Evolutionary conservation across 106 monocot species (phyloP), one percentile per base, ranked within the genome.

Genomic region (Apostasia shenzhenica): DNA sequence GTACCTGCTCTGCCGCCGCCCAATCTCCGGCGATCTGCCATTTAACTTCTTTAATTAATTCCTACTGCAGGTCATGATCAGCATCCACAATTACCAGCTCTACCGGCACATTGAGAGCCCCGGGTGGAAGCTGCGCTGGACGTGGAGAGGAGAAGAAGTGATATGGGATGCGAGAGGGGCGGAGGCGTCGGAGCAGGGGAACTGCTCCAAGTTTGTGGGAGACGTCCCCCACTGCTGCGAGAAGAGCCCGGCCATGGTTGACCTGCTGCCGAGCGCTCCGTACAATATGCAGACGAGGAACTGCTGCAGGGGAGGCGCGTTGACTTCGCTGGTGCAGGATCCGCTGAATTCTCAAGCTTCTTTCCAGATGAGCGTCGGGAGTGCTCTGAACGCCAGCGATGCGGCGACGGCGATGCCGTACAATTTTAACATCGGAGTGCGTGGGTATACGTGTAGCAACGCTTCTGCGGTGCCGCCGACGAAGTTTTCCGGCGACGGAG

Each of bases 101-200:
- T 95, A 78, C 69, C 72, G 91, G 2, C 95, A 95, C 63, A 72
- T 95, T 1, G 91, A 88, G 51, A 82, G 52, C 6, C 91, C 91
- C 2, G 95, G 95, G 2, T 95, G 95, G 95, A 80, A 42, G 37
- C 60, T 88, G 12, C 59, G 88, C n/a, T 95, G 91, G 91, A 74
- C 66, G 0, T 95, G 86, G 95, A 53, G 76, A 0, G 75, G 76
- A 0, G 74, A 88, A 0, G 85, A 95, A 44, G 80, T 84, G 4
- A 95, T 91, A 26, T 88, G 85, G 91, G 72, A 63, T 49, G 72
- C 84, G 14, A 51, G 42, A 5, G 91, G 91, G 0, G 91, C 88
- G 0, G 95, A 95, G 70, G 82, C 91, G 13, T 81, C 95, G 2
- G 78, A 88, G 58, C 88, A 88, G 51, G 95, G 95, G 3, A 80